phyloP scores from a whole-genome alignment of 176 grass and related monocot genomes.

The Echinochloa phyllopogon region DNA sequence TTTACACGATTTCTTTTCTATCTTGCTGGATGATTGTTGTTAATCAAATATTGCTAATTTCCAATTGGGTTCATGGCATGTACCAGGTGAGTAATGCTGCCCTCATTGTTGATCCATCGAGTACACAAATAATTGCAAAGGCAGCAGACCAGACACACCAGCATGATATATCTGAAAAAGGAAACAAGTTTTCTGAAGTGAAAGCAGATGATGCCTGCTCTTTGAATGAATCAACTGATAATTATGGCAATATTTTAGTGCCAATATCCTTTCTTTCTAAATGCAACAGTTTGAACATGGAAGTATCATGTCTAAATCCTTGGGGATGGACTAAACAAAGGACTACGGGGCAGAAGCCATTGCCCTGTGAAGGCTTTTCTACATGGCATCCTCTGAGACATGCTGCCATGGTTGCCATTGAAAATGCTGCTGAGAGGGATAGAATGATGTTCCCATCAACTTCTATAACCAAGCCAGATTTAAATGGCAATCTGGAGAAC shows the following conservation, averaged over 20 bases:
- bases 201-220: constrained; percentile 20
- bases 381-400: constrained; percentile 85
- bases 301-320: constrained; percentile 74
- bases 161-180: constrained; percentile 20
- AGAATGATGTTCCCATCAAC: constrained; percentile 52
- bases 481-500: constrained; percentile 43
- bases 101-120: constrained; percentile 77
- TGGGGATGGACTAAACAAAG: constrained; percentile 69
- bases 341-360: constrained; percentile 25
- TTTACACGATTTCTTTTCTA: background rate
- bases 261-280: constrained; percentile 21
- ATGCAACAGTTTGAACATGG: constrained; percentile 36
- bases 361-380: constrained; percentile 40
- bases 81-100: constrained; percentile 75
- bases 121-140: constrained; percentile 71
- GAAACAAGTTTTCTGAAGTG: constrained; percentile 32
- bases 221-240: constrained; percentile 12
- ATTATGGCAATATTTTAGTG: background rate
- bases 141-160: constrained; percentile 57
- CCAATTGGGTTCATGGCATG: background rate
- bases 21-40: background rate
- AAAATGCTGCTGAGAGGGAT: constrained; percentile 78
- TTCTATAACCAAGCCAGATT: constrained; percentile 16
- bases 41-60: background rate
- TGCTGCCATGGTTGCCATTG: constrained; percentile 87